Evolutionary conservation across 2,329 filamentous ascomycete species (phyloP).

Genomic region (Xylariaceae sp.): DNA sequence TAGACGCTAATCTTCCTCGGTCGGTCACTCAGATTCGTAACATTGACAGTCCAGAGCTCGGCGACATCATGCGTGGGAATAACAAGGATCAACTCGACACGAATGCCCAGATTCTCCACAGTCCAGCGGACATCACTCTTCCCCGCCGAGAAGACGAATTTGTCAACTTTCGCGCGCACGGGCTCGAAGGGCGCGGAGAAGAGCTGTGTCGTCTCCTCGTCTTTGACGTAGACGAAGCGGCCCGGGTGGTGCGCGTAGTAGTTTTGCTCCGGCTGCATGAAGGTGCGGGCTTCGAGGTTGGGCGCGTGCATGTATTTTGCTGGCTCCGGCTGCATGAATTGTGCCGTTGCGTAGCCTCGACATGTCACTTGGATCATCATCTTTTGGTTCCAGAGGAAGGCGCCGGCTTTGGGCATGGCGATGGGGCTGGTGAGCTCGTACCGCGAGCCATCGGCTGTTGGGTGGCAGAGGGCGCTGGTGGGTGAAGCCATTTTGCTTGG

Average conservation of each 20-base stretch:
- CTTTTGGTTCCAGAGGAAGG: constrained; percentile 55
- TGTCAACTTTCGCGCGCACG: constrained; percentile 43
- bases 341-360: constrained; percentile 52
- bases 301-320: constrained; percentile 56
- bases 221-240: constrained; percentile 55
- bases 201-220: constrained; percentile 42
- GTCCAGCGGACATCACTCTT: constrained; percentile 52
- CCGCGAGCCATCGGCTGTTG: constrained; percentile 44
- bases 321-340: constrained; percentile 58
- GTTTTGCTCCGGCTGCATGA: constrained; percentile 57
- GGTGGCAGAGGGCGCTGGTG: constrained; percentile 9
- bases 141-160: constrained; percentile 49
- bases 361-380: constrained; percentile 59
- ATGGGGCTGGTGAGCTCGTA: constrained; percentile 53
- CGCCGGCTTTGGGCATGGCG: constrained; percentile 50
- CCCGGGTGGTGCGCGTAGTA: constrained; percentile 56
- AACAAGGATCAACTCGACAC: constrained; percentile 46
- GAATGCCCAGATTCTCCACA: constrained; percentile 45
- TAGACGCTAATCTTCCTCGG: constrained; percentile 47
- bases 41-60: constrained; percentile 50
- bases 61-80: constrained; percentile 50
- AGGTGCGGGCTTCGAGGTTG: constrained; percentile 53
- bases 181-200: constrained; percentile 55
- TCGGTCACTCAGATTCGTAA: too few species aligned
- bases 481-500: too few species aligned